Conservation (phyloP, 2,329 filamentous ascomycete species). For the Hymenoscyphus infarciens region DNA sequence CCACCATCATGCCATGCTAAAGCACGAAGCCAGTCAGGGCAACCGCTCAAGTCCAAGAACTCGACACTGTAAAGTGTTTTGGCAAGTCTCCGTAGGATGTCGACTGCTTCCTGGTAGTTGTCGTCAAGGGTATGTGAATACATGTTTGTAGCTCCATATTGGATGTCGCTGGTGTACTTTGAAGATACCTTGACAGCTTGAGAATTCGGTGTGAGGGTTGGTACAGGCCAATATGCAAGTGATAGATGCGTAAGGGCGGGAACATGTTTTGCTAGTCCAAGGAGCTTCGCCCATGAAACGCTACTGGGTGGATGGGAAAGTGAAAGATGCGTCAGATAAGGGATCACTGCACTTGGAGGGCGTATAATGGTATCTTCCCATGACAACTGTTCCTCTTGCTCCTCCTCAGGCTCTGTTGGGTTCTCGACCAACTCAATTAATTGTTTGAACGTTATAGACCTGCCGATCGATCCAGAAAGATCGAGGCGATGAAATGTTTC, state of each 20-base stretch:
- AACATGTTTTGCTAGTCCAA: slow-evolving; percentile 50
- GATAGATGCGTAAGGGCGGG: slow-evolving; percentile 57
- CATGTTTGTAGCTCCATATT: slow-evolving; percentile 52
- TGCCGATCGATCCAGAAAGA: slow-evolving; percentile 49
- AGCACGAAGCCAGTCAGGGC: slow-evolving; percentile 46
- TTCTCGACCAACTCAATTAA: slow-evolving; percentile 45
- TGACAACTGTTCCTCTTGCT: slow-evolving; percentile 15
- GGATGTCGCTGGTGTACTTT: slow-evolving; percentile 41
- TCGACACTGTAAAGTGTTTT: slow-evolving; percentile 54
- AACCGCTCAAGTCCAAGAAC: slow-evolving; percentile 60
- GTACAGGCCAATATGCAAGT: slow-evolving; percentile 60
- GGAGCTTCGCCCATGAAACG: slow-evolving; percentile 57
- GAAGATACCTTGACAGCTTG: slow-evolving; percentile 46
- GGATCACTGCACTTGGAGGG: slow-evolving; percentile 37
- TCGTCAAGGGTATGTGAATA: slow-evolving; percentile 57
- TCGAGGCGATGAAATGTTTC: slow-evolving; percentile 51
- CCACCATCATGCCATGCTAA: slow-evolving; percentile 22
- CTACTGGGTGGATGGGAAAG: slow-evolving; percentile 42
- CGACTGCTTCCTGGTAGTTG: slow-evolving; percentile 57
- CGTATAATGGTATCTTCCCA: slow-evolving; percentile 30
- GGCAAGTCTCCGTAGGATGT: slow-evolving; percentile 53
- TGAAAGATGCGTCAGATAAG: slow-evolving; percentile 58
- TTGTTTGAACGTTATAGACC: slow-evolving; percentile 50
- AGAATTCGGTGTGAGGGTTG: slow-evolving; percentile 54
- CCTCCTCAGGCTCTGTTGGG: slow-evolving; percentile 12